Evolutionary conservation across 768 basidiomycete species (phyloP).

Genomic region (Leccinum variicolor): DNA sequence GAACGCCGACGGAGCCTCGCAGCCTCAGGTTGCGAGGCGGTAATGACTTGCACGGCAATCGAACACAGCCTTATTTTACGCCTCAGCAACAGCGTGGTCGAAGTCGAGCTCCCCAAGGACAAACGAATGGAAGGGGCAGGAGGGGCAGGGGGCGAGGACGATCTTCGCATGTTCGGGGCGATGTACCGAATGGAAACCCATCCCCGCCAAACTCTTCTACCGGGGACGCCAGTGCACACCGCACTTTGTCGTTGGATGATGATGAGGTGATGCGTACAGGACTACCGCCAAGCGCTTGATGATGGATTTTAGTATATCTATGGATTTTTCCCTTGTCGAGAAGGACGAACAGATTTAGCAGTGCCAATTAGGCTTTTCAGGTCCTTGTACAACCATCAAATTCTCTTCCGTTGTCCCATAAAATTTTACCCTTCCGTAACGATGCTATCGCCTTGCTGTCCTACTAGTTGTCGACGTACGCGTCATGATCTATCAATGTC

Average conservation of each 20-base stretch:
- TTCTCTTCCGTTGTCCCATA: background rate
- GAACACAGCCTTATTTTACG: background rate
- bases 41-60: background rate
- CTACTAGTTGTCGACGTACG: background rate
- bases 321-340: background rate
- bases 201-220: background rate
- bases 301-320: background rate
- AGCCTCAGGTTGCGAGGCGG: constrained; percentile 1
- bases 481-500: background rate
- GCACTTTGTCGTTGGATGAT: background rate
- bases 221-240: background rate
- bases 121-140: constrained; percentile 1
- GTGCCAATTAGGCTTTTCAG: background rate
- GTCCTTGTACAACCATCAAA: constrained; percentile 1
- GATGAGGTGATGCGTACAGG: background rate
- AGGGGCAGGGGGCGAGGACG: background rate
- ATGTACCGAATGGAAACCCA: background rate
- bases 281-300: background rate
- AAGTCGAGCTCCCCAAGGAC: constrained; percentile 1
- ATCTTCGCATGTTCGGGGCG: background rate
- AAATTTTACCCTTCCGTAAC: background rate
- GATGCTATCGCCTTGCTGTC: background rate
- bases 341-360: background rate
- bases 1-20: constrained; percentile 10
- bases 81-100: constrained; percentile 1